Base-by-base conservation (phyloP, 2,329 filamentous ascomycete genomes). In the Graphilbum fragrans region DNA sequence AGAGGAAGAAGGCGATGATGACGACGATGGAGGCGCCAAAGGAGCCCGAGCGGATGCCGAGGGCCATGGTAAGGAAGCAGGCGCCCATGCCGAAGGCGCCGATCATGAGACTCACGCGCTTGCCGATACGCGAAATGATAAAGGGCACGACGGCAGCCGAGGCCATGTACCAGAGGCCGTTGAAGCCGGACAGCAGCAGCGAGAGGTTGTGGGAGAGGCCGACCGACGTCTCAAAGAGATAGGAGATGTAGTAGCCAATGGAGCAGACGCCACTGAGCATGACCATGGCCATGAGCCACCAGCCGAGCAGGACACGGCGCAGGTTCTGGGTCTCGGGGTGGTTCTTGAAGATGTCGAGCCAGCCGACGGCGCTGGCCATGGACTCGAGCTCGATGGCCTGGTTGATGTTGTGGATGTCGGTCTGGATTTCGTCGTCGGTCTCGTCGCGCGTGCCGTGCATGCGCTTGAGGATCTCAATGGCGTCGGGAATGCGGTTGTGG, bases 401-500 rank as follows among this genome's bases (percentile, higher is more conserved):
- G 36, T 45, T 42, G 42, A 49, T 49, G 36, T 47, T 37, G 32
- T 41, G 37, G 22, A 47, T 38, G 33, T 47, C 43, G 17, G 21
- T 40, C 38, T 34, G 38, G 10, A 40, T 27, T n/a, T 41, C 34
- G 19, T 16, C 19, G 22, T 36, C 35, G 18, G 17, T 3, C 38
- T 33, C 38, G 31, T n/a, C 35, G 6, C 20, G 23, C 22, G 29
- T 41, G 37, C 62, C 61, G 39, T 62, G 57, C 17, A 64, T 55
- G 19, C 56, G 53, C 11, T 16, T 19, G 2, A 59, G 52, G 16
- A 64, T 56, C 3, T 59, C 59, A 5, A 47, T 47, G 1, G 60
- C 60, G 14, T 65, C 60, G 19, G 55, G 51, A 12, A 56, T 47
- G 5, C 54, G 54, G n/a, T 57, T 57, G 38, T 60, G 56, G 14